These are phyloP conservation scores for Carex pumila DNA, from an alignment of 176 grass and related monocot genomes.

Conservation along the genomic window DNA sequence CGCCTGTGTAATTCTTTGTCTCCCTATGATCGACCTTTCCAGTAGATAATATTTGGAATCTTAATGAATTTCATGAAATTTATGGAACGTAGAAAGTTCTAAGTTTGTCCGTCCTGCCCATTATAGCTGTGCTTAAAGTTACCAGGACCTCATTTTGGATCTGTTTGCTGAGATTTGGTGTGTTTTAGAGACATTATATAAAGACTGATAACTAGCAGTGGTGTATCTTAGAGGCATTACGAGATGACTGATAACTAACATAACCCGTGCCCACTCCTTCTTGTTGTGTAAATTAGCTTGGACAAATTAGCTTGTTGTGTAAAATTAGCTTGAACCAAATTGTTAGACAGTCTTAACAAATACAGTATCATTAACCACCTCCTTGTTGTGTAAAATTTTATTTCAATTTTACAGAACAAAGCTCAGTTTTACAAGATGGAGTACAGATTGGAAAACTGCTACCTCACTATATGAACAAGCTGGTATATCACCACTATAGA, in stretches of 20 bases:
- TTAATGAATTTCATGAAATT: not conserved
- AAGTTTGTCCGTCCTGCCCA: not conserved
- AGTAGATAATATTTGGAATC: not conserved
- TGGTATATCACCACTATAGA: constrained; percentile 38
- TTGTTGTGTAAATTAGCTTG: not conserved
- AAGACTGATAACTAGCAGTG: not conserved
- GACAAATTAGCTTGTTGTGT: not conserved
- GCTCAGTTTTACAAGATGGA: constrained; percentile 97
- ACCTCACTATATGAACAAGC: constrained; percentile 91
- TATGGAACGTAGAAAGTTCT: not conserved
- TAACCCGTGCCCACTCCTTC: no score
- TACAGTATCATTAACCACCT: not conserved
- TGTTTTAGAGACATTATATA: not conserved
- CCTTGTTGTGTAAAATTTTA: not conserved
- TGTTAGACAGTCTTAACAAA: not conserved
- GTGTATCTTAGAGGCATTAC: not conserved
- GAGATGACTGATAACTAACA: not conserved
- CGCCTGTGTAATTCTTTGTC: not conserved
- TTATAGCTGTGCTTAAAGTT: not conserved
- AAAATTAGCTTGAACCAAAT: not conserved
- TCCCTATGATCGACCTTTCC: not conserved
- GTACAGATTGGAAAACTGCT: constrained; percentile 84
- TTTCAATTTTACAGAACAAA: constrained; percentile 60
- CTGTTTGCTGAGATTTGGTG: not conserved
- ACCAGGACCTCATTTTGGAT: not conserved